These are phyloP conservation scores for Effrenium voratum DNA, from an alignment of 73 alveolate species.

Conservation along the genomic window DNA sequence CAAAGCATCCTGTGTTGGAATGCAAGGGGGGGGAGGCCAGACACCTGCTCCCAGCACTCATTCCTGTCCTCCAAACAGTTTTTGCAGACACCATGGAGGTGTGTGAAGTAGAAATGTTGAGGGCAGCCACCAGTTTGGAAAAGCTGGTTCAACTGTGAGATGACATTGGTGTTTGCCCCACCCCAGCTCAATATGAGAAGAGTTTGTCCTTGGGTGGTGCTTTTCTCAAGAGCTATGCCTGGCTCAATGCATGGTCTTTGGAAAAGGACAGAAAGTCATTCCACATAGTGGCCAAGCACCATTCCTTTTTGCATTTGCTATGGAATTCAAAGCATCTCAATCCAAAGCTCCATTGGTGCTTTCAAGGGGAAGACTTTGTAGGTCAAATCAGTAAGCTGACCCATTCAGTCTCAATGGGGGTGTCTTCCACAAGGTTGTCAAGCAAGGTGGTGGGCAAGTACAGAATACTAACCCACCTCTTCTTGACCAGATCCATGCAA, in stretches of 20 bases:
- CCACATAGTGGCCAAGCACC: neutral
- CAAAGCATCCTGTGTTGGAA: slow-evolving; percentile 1
- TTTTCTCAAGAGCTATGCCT: neutral
- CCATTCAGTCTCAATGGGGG: neutral
- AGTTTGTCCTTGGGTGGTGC: neutral
- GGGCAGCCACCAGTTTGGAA: slow-evolving; percentile 53
- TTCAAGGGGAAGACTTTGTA: slow-evolving; percentile 29
- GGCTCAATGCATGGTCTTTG: slow-evolving; percentile 14
- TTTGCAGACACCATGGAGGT: neutral
- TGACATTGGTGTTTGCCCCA: neutral
- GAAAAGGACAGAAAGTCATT: neutral
- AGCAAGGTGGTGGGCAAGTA: neutral
- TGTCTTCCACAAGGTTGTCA: slow-evolving; percentile 16
- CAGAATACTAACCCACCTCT: neutral
- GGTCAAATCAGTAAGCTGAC: slow-evolving; percentile 3
- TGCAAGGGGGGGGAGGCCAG: slow-evolving; percentile 36
- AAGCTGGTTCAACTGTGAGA: slow-evolving; percentile 34
- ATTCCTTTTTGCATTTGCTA: neutral
- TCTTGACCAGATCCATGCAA: slow-evolving; percentile 30
- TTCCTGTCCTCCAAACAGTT: neutral
- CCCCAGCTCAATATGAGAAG: neutral
- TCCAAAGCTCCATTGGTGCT: slow-evolving; percentile 45
- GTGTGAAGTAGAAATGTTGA: neutral
- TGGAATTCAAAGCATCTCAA: neutral
- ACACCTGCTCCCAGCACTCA: slow-evolving; percentile 8